Evolutionary conservation across 164 flowering plant genomes (phyloP).

Genomic region (Dillenia turbinata): DNA sequence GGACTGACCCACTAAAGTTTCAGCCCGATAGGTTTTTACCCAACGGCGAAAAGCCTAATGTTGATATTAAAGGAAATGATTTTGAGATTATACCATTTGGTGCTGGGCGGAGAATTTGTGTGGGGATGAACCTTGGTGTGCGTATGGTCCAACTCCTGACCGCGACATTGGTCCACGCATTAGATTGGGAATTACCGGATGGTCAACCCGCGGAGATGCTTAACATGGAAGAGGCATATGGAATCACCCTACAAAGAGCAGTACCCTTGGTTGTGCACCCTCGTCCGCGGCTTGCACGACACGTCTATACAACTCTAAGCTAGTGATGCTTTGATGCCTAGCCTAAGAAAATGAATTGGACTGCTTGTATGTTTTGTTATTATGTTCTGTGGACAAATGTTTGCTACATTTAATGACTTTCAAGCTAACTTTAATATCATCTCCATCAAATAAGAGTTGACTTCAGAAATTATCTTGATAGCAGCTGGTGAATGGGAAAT

Average conservation of each 20-base stretch:
- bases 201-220: background rate
- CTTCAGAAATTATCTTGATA: too few species aligned
- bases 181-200: conserved; percentile 23
- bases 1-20: conserved; percentile 28
- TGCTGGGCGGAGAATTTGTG: conserved; percentile 32
- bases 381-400: too few species aligned
- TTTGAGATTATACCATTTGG: conserved; percentile 37
- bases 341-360: too few species aligned
- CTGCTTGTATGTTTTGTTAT: too few species aligned
- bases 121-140: conserved; percentile 22
- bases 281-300: background rate
- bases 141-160: conserved; percentile 16
- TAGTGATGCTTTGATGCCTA: too few species aligned
- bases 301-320: too few species aligned
- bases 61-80: conserved; percentile 35
- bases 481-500: too few species aligned
- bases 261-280: background rate
- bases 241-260: background rate
- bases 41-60: background rate
- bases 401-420: too few species aligned
- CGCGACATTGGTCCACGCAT: conserved; percentile 26
- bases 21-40: conserved; percentile 27
- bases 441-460: too few species aligned
- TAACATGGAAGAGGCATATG: conserved; percentile 1
- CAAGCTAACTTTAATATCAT: too few species aligned